Evolutionary conservation across 768 basidiomycete genomes (phyloP), one percentile per base, ranked within the genome.

Genomic region (Agaricus sinodeliciosus): DNA sequence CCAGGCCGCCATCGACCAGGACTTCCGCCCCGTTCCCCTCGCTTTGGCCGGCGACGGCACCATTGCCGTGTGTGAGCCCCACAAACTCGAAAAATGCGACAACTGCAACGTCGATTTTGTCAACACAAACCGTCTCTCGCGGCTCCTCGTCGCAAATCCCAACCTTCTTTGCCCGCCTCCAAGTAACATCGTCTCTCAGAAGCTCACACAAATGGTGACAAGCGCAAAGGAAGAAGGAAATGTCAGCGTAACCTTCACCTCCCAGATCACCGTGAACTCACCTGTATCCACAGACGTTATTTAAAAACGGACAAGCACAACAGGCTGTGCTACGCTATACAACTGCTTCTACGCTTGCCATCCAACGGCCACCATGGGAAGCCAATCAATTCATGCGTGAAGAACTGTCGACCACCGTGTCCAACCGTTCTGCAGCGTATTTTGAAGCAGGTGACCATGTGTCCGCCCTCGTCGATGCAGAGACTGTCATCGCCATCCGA

Each of bases 141-240:
- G 81, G 42, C 67, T 88, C 8, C 77, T 94, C 51, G 75, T 78
- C 56, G 67, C 74, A 58, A 84, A 92, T 62, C 85, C 87, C 26
- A 79, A 75, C 57, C 70, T 90, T 15, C 77, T 81, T 45, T 89
- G 88, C 61, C 92, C 84, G 18, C 94, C 93, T 1, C 92, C 93
- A 3, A 79, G 83, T 26, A 85, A 82, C 56, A 75, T 93, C 44
- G 72, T 88, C 46, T 83, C 85, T 7, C 83, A 84, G 61, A 86
- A 88, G 57, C 71, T 95, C 16, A 79, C 87, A 0, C 80, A 85
- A 58, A 77, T 82, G 18, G 80, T 97, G 51, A 85, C 80, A 12
- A 72, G 76, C 43, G 84, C 86, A 4, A 97, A 97, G 65, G 95
- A 98, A 44, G 90, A 95, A 57, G 96, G 96, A 55, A 99, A 99